Evolutionary conservation across 371 early-diverging fungal genomes (phyloP), one percentile per base, ranked within the genome.

Genomic region (Syncephalastrum racemosum): DNA sequence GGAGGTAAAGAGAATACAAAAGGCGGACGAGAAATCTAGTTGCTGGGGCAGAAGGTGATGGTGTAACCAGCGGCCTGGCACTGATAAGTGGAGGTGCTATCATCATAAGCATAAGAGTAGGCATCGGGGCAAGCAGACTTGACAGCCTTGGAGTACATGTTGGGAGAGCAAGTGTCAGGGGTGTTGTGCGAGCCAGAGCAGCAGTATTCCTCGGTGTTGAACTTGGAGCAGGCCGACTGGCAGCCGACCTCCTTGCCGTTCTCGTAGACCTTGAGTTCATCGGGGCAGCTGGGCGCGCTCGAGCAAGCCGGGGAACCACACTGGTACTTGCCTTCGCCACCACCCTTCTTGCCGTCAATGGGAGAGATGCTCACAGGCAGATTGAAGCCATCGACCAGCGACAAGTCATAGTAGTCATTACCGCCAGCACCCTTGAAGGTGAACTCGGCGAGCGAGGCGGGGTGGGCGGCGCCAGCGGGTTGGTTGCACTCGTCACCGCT

Each of bases 21-120:
- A 8, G 10, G 36, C 2, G 10, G 10, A 8, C 1, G 12, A 31
- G 36, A 31, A 2, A 31, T 8, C 12, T 31, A 31, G 36, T 49
- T 53, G n/a, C 67, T 40, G 39, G 78, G 68, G 56, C 81, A 80
- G 61, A 80, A 76, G 25, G 64, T 63, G 42, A 80, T 67, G 50
- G 60, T 62, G 64, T 79, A 81, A 6, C 56, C 59, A 22, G 58
- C 56, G 23, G 71, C 58, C 31, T 53, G 46, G 55, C 81, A 81
- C 22, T 64, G 62, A 55, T 63, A 79, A 4, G 78, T 71, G 58
- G 69, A 68, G 4, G 70, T 73, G 18, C 52, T 52, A 60, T 82
- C 82, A 61, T 82, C 82, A 45, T 75, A 80, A 23, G 78, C 77
- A 64, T 70, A 82, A 23, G 70, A 67, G 57, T 76, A 76, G 10